Percentiles rank a stretch among this genome's conserved stretches.
phyloP scores from a whole-genome alignment of 2,329 filamentous ascomycete species.

The Ascosphaera apis region DNA sequence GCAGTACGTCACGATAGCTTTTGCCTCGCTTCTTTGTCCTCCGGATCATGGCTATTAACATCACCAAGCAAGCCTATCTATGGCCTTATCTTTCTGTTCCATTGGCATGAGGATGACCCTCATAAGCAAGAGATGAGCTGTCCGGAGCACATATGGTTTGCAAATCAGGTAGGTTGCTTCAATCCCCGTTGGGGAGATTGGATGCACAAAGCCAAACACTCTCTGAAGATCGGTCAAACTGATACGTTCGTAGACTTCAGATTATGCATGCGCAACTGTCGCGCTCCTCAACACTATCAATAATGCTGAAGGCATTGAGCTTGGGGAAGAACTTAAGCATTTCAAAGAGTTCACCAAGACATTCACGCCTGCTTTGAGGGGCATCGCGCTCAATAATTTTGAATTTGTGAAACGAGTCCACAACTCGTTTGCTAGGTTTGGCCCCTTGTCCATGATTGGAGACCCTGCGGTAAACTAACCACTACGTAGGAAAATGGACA shows the following conservation, averaged over 20 bases:
- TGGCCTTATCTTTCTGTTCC: conserved; percentile 75
- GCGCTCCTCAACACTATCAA: conserved; percentile 84
- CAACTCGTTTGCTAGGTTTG: conserved; percentile 60
- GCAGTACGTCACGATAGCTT: conserved; percentile 26
- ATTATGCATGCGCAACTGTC: conserved; percentile 78
- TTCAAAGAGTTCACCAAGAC: conserved; percentile 52
- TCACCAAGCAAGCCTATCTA: conserved; percentile 42
- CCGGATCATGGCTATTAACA: too few relatives aligned
- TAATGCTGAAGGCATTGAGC: conserved; percentile 43
- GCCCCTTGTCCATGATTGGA: conserved; percentile 2
- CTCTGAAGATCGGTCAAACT: conserved; percentile 2
- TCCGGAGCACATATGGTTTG: conserved; percentile 63
- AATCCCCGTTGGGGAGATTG: conserved; percentile 2
- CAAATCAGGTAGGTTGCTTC: conserved; percentile 45
- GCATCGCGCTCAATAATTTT: conserved; percentile 51
- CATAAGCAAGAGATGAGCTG: conserved; percentile 29
- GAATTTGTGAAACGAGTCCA: conserved; percentile 59
- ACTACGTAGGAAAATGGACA: conserved; percentile 41
- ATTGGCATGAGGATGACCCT: conserved; percentile 38
- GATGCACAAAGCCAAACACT: neutral
- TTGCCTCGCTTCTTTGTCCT: conserved; percentile 2
- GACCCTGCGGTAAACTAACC: neutral
- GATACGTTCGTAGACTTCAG: conserved; percentile 34
- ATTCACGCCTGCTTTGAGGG: conserved; percentile 50
- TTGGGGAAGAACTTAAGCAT: conserved; percentile 44